phyloP scores from a whole-genome alignment of 352 stramenopile genomes.

The Globisporangium sylvaticum region DNA sequence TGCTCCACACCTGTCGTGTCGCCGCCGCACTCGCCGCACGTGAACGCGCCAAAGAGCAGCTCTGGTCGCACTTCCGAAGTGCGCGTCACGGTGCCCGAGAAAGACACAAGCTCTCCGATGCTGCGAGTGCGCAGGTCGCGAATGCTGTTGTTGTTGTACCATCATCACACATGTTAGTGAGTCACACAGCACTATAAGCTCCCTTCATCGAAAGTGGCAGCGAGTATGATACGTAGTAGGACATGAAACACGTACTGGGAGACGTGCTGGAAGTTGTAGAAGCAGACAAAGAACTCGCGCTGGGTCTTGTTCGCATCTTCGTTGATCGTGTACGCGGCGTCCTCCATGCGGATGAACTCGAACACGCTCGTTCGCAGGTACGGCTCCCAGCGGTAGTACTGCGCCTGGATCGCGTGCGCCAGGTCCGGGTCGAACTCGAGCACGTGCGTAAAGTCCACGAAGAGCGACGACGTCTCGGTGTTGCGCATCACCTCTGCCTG shows the following conservation, averaged over 20 bases:
- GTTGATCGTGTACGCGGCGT: slow-evolving; percentile 72
- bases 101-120: slow-evolving; percentile 91
- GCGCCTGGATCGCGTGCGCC: slow-evolving; percentile 75
- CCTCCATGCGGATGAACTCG: slow-evolving; percentile 75
- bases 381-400: slow-evolving; percentile 85
- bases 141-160: slow-evolving; percentile 66
- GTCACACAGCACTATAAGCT: background rate
- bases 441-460: slow-evolving; percentile 85
- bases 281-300: slow-evolving; percentile 86
- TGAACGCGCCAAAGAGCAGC: slow-evolving; percentile 94
- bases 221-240: background rate
- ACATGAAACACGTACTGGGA: slow-evolving; percentile 65
- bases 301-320: slow-evolving; percentile 78
- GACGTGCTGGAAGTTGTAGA: slow-evolving; percentile 88
- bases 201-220: background rate
- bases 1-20: slow-evolving; percentile 93
- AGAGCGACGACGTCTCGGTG: slow-evolving; percentile 84
- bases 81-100: slow-evolving; percentile 96
- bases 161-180: background rate
- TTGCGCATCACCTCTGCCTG: slow-evolving; percentile 86
- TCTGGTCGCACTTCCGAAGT: slow-evolving; percentile 97
- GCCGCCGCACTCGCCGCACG: slow-evolving; percentile 92
- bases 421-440: slow-evolving; percentile 81
- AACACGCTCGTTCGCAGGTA: slow-evolving; percentile 70
- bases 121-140: slow-evolving; percentile 89